phyloP scores from a whole-genome alignment of 2,329 filamentous ascomycete species.

The Monascus ruber region DNA sequence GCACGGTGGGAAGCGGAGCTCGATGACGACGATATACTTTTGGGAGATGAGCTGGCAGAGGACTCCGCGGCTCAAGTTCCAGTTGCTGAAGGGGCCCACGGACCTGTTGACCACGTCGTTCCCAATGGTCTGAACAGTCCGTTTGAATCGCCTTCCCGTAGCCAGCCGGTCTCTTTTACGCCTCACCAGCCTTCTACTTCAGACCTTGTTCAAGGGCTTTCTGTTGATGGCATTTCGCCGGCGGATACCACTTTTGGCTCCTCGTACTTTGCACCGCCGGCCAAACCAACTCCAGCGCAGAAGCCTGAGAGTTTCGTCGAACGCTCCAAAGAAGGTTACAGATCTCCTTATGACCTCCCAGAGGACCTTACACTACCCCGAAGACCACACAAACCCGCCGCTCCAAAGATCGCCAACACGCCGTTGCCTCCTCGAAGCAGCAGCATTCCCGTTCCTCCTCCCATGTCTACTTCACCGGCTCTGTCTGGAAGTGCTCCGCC shows the following conservation, averaged over 20 bases:
- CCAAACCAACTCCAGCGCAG: conserved; percentile 20
- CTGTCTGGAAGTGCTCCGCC: conserved; percentile 3
- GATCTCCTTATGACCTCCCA: conserved; percentile 88
- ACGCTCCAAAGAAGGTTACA: conserved; percentile 83
- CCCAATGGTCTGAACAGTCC: conserved; percentile 13
- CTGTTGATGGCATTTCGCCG: conserved; percentile 10
- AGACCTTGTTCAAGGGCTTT: conserved; percentile 31
- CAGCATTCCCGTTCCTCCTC: conserved; percentile 40
- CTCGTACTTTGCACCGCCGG: conserved; percentile 16
- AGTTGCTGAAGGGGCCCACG: conserved; percentile 13
- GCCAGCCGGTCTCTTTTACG: conserved; percentile 35
- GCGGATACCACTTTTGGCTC: conserved; percentile 8
- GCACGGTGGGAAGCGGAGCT: conserved; percentile 49
- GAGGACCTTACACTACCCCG: conserved; percentile 62
- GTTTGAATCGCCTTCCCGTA: conserved; percentile 16
- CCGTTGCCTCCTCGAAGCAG: conserved; percentile 50
- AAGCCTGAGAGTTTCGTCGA: conserved; percentile 77
- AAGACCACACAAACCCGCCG: conserved; percentile 50
- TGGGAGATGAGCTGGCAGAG: conserved; percentile 46
- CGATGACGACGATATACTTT: conserved; percentile 74
- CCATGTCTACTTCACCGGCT: conserved; percentile 2
- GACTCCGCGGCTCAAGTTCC: conserved; percentile 8
- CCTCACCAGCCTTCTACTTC: conserved; percentile 41
- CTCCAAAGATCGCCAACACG: conserved; percentile 31
- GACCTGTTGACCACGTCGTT: conserved; percentile 5